Evolutionary conservation across 257 asterid genomes (phyloP), one percentile per base, ranked within the genome.

Genomic region (Rubia yunnanensis): DNA sequence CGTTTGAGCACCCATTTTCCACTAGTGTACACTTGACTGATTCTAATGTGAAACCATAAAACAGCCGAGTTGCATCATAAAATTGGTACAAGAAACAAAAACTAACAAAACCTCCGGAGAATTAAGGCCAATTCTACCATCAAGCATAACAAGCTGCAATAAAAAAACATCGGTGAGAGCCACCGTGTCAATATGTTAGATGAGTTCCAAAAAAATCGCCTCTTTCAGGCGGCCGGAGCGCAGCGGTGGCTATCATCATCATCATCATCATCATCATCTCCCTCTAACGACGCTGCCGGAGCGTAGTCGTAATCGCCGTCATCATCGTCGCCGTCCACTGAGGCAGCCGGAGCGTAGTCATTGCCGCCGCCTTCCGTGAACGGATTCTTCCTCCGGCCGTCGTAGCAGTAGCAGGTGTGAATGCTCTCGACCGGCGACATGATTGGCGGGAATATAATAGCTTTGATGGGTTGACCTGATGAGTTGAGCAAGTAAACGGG

Each of bases 261-360:
- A 20, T 50, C 57, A 1, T 8, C 57, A 6, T 50, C 57, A 11
- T 50, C 57, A 20, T 50, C 57, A 3, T 50, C 57, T 0, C 57
- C 57, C 5, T 50, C 57, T 13, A 26, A 32, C 35, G 13, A 73
- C 31, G 77, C 55, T 0, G 73, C 36, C 0, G 66, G 73, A 60
- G 66, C 70, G 68, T 44, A 26, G 5, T 30, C 44, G 20, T 59
- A 60, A 1, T 49, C 39, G 26, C 35, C 41, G 1, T 10, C 64
- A 5, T 5, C 65, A 3, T 49, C 64, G 11, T 20, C 64, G 4
- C 64, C 44, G 22, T 60, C 69, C 1, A 59, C 11, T 8, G 64
- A 52, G 20, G 73, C 44, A 0, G 69, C 60, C 22, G 69, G 72
- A 66, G 72, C 61, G 18, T 53, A 67, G 26, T 64, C 63, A 27